Conservation (phyloP, 169 alveolate species). For the Plasmodium cynomolgi region DNA sequence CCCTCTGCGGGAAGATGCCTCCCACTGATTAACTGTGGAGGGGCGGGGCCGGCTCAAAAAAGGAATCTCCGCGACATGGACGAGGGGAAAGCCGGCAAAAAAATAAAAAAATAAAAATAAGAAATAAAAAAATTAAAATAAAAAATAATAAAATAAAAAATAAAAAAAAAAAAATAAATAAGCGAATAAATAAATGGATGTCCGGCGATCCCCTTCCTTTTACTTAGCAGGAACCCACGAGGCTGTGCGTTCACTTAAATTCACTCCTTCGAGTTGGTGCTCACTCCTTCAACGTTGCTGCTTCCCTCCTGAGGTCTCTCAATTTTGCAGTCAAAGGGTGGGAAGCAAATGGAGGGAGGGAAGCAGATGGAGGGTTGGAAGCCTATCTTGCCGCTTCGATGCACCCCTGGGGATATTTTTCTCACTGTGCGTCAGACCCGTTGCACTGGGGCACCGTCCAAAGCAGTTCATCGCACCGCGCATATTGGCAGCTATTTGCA, state of each 20-base stretch:
- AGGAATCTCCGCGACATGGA: not conserved
- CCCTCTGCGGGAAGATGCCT: not conserved
- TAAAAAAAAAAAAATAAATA: no score
- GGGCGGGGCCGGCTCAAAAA: not conserved
- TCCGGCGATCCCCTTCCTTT: not conserved
- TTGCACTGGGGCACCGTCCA: not conserved
- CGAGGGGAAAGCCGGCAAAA: not conserved
- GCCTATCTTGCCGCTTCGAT: not conserved
- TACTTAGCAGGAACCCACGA: not conserved
- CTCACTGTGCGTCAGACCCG: not conserved
- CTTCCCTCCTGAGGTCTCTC: not conserved
- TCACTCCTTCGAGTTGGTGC: not conserved
- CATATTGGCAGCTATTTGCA: not conserved
- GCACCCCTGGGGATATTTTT: not conserved
- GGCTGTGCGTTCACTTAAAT: not conserved
- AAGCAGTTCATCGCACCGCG: not conserved
- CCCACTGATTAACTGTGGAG: not conserved
- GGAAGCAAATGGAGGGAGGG: not conserved
- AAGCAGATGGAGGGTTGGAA: not conserved
- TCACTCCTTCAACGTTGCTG: not conserved
- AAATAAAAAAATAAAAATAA: no score
- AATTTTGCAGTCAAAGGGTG: not conserved
- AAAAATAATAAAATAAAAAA: no score
- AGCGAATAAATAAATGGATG: not conserved
- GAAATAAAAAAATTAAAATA: no score